Evolutionary conservation across 306 rosid genomes (phyloP).

Genomic region (Casuarina cunninghamiana): DNA sequence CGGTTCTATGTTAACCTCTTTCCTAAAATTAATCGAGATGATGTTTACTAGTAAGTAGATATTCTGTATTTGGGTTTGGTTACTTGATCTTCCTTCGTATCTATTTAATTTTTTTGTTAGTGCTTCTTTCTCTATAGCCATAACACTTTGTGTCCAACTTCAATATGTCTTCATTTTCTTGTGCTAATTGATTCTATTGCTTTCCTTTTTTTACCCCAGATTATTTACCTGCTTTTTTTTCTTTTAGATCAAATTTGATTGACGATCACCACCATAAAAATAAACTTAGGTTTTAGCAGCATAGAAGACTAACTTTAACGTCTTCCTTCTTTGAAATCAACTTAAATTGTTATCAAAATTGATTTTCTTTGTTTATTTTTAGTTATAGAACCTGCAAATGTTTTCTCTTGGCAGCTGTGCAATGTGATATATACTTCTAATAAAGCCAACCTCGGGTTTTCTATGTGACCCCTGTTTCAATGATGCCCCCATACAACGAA

Average conservation of each 20-base stretch:
- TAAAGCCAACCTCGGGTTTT: too few species aligned
- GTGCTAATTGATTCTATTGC: background rate
- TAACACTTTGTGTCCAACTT: background rate
- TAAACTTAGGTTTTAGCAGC: too few species aligned
- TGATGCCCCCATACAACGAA: too few species aligned
- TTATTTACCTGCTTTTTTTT: background rate
- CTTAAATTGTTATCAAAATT: too few species aligned
- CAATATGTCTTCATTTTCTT: background rate
- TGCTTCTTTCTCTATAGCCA: background rate
- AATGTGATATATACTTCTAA: too few species aligned
- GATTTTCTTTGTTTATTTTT: too few species aligned
- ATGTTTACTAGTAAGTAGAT: conserved; percentile 67
- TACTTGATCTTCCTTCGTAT: conserved; percentile 3
- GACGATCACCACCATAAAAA: background rate
- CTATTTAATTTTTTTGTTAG: background rate
- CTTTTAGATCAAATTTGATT: background rate
- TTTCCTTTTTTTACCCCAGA: background rate
- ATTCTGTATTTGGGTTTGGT: conserved; percentile 10
- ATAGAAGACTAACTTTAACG: too few species aligned
- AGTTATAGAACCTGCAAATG: too few species aligned
- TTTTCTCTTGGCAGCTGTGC: too few species aligned
- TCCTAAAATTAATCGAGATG: conserved; percentile 57
- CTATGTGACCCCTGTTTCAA: too few species aligned
- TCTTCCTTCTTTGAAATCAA: too few species aligned
- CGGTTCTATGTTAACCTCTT: conserved; percentile 81